phyloP scores from a whole-genome alignment of 2,329 filamentous ascomycete genomes.

The Penicillium sp. region DNA sequence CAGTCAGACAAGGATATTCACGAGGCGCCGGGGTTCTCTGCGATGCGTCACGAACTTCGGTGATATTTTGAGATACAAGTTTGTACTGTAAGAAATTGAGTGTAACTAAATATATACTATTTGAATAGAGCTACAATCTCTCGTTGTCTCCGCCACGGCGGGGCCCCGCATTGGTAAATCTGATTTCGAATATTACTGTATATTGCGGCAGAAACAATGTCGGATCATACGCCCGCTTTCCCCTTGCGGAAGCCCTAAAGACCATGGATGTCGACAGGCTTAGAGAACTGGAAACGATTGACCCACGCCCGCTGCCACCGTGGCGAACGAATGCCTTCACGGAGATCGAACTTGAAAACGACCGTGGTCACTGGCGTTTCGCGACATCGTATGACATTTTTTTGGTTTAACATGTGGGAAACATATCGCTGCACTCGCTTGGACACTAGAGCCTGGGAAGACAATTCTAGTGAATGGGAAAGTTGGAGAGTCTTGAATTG shows the following conservation, averaged over 20 bases:
- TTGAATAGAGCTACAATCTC: too few relatives aligned
- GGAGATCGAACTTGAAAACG: constrained; percentile 2
- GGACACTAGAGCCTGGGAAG: too few relatives aligned
- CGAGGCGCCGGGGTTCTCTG: not conserved
- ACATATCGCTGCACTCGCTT: too few relatives aligned
- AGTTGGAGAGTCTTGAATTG: too few relatives aligned
- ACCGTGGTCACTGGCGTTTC: not conserved
- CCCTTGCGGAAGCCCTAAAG: constrained; percentile 13
- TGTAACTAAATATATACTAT: too few relatives aligned
- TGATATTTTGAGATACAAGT: too few relatives aligned
- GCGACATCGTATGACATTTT: not conserved
- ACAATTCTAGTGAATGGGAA: too few relatives aligned
- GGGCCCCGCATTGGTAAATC: too few relatives aligned
- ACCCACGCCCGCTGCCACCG: constrained; percentile 9
- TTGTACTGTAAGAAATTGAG: too few relatives aligned
- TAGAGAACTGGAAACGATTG: constrained; percentile 17
- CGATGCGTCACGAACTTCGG: not conserved
- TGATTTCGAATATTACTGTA: too few relatives aligned
- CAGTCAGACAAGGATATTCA: not conserved
- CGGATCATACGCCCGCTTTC: constrained; percentile 2
- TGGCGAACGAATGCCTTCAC: constrained; percentile 18
- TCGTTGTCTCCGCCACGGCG: too few relatives aligned
- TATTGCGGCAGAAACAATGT: not conserved
- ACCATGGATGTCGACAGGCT: constrained; percentile 18
- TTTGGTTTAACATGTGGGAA: too few relatives aligned